Conservation (phyloP, 306 rosid genomes). For the Canavalia gladiata region DNA sequence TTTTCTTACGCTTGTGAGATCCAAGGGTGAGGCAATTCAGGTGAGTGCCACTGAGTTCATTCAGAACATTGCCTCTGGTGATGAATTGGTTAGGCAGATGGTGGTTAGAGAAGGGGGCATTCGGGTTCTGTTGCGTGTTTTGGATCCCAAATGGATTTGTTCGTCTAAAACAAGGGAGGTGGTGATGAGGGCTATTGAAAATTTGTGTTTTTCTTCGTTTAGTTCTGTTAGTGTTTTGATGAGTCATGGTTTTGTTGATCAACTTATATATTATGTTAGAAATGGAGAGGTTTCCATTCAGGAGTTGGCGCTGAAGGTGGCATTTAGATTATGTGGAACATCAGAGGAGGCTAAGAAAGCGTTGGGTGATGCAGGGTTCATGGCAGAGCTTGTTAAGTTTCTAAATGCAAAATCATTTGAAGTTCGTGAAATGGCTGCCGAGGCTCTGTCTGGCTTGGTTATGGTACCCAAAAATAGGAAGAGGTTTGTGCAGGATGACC, state of each 20-base stretch:
- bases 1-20: constrained; percentile 60
- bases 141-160: constrained; percentile 62
- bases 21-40: constrained; percentile 73
- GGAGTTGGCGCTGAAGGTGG: constrained; percentile 78
- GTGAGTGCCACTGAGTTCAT: constrained; percentile 70
- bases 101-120: constrained; percentile 79
- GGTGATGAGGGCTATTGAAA: constrained; percentile 71
- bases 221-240: constrained; percentile 60
- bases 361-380: constrained; percentile 76
- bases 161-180: constrained; percentile 69
- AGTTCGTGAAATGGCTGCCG: constrained; percentile 87
- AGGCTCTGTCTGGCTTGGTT: constrained; percentile 74
- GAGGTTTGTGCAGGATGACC: constrained; percentile 79
- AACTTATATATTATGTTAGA: constrained; percentile 64
- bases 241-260: constrained; percentile 72
- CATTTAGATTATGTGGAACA: constrained; percentile 63
- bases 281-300: constrained; percentile 78
- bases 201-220: constrained; percentile 63
- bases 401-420: constrained; percentile 80
- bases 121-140: constrained; percentile 62
- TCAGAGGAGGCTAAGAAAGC: constrained; percentile 84
- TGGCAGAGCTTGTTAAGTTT: constrained; percentile 82
- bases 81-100: constrained; percentile 61
- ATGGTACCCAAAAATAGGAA: constrained; percentile 77
- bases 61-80: constrained; percentile 73